Evolutionary conservation across 2,329 filamentous ascomycete genomes (phyloP), one percentile per base, ranked within the genome.

Genomic region (Penicillium glabrum): DNA sequence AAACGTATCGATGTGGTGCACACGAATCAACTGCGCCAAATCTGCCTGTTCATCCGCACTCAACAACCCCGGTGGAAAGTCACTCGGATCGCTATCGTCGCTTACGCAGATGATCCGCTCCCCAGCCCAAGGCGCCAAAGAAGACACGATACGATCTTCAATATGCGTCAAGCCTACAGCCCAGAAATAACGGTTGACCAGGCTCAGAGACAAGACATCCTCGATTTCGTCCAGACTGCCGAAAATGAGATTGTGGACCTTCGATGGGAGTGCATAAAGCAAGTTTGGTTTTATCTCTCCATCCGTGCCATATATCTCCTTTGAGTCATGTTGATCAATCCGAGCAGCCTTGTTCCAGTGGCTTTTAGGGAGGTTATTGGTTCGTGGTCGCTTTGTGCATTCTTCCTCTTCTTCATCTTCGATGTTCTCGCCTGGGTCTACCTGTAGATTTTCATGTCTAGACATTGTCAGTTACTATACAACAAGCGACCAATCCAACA

Each of bases 91-190:
- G 16, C 54, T 46, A 16, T 57, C 39, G 10, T 65, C 54, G 45
- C 67, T 67, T 3, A 68, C 61, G 26, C 64, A 71, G 26, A 72
- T 61, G 10, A 74, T 63, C 16, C 61, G 64, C 53, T 65, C 62
- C 4, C 68, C 67, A 9, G 69, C 66, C 70, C 69, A 74, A 33
- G 21, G 43, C 10, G 65, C 67, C 10, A 70, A 44, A 14, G 59
- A 59, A n/a, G 57, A 49, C 13, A 56, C 39, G 51, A 63, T 69
- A 53, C 63, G 55, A 13, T 54, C 54, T 24, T 60, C 54, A 29
- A 66, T 61, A 23, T 60, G 48, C 13, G 50, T 29, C 7, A 60
- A 55, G 10, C 58, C 61, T 4, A 66, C 46, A 7, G 56, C 55
- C 63, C 63, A 67, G 19, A 67, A 60, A 33, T 59, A 59, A 33